Conservation (phyloP, 371 early-diverging fungal genomes). For the Dinochytrium kinnereticum region DNA sequence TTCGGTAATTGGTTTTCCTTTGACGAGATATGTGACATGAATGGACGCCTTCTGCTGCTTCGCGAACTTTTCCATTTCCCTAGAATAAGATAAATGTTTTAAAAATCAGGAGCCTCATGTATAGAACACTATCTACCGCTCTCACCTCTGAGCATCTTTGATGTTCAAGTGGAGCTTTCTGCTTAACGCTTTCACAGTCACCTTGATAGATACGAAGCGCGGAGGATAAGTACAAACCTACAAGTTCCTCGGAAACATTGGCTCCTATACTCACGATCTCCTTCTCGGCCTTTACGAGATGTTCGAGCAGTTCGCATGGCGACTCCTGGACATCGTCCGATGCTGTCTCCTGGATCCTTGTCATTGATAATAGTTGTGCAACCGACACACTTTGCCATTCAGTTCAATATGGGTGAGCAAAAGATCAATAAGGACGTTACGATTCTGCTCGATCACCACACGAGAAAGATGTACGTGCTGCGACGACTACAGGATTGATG, state of each 20-base stretch:
- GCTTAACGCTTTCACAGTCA: not conserved
- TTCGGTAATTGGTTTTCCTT: not conserved
- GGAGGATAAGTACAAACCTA: too few species aligned
- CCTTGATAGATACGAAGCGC: not conserved
- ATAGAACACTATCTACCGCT: not conserved
- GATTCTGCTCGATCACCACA: conserved; percentile 45
- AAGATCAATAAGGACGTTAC: conserved; percentile 28
- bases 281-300: not conserved
- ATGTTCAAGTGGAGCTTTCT: not conserved
- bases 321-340: conserved; percentile 10
- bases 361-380: not conserved
- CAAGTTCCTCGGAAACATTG: not conserved
- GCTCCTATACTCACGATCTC: not conserved
- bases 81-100: not conserved
- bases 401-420: not conserved
- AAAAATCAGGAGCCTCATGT: not conserved
- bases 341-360: not conserved
- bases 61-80: conserved; percentile 5
- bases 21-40: conserved; percentile 17
- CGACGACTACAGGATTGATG: too few species aligned
- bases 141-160: not conserved
- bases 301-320: not conserved
- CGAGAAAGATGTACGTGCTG: conserved; percentile 34
- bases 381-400: not conserved
- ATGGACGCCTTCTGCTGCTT: not conserved